Evolutionary conservation across 2,329 filamentous ascomycete species (phyloP), one percentile per base, ranked within the genome.

Genomic region (Pleomassaria siparia): DNA sequence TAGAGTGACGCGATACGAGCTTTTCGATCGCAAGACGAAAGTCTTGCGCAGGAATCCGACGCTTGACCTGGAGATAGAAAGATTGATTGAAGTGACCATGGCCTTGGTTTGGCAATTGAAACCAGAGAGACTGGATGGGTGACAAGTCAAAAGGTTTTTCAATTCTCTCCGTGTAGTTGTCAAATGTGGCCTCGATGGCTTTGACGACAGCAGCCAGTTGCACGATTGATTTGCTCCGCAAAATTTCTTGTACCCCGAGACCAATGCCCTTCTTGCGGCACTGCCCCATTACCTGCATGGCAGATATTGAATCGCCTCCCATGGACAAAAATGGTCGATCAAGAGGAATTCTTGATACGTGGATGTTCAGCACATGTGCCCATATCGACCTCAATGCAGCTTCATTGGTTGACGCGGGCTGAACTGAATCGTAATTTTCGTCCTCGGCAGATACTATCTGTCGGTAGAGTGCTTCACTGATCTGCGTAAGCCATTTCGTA

Each of bases 281-380:
- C 28, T 74, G 66, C 2, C 72, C 72, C 47, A 76, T 70, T 30
- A 76, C 76, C 40, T 75, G 75, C 72, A 79, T 78, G 0, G 76
- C 75, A 32, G 75, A 76, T 45, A 78, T 77, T 0, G 75, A 77
- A 46, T 79, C 76, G 43, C 76, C 76, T 26, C 76, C 75, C 2
- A 77, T 54, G 10, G 67, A 72, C 3, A 78, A 53, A 50, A 78
- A 79, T 1, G 66, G 51, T 10, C 61, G 58, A 30, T 66, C 59
- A 12, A 66, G 49, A 6, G 58, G 29, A 28, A 69, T 56, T 48
- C 63, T 56, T 13, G 53, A 28, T 12, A 55, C 52, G 1, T 60
- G 53, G 16, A 67, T 44, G 40, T 67, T 67, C 25, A 69, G 41
- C 11, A 67, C 64, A 43, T 62, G 61, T 18, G 64, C 58, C 63